Conservation (phyloP, 306 rosid species). For the Cicer chorassanicum region DNA sequence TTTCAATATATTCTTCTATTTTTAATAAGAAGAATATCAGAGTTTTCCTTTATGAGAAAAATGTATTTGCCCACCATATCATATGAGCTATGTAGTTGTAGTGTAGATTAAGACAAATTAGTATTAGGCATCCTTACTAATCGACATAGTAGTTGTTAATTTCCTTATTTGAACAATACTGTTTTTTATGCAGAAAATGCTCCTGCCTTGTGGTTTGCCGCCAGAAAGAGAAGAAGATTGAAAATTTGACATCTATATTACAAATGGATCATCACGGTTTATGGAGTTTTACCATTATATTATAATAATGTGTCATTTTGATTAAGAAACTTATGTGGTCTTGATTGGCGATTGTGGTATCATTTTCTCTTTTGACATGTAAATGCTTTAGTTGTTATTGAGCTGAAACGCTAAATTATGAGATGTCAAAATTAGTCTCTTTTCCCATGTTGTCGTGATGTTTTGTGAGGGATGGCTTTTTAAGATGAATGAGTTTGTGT, state of each 20-base stretch:
- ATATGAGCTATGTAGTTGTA: background rate
- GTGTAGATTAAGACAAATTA: background rate
- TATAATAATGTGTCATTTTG: background rate
- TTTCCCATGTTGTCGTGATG: background rate
- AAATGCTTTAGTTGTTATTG: background rate
- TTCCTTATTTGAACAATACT: conserved; percentile 29
- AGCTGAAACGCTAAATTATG: background rate
- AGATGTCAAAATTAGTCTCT: background rate
- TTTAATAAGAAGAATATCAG: background rate
- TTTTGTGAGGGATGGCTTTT: background rate
- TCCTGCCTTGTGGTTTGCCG: conserved; percentile 90
- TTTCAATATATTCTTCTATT: background rate
- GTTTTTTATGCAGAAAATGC: conserved; percentile 75
- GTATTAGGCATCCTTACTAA: background rate
- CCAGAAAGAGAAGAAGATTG: conserved; percentile 90
- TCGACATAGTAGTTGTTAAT: background rate
- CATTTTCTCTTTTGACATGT: background rate
- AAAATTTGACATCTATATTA: conserved; percentile 24
- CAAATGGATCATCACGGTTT: background rate
- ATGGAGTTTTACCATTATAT: background rate
- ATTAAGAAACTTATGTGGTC: conserved; percentile 5
- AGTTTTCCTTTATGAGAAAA: background rate
- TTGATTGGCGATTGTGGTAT: background rate
- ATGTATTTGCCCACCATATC: background rate
- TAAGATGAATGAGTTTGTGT: conserved; percentile 13